Conservation (phyloP, 2,329 filamentous ascomycete species). For the Ophiognomonia clavigignenti-juglandacearum region DNA sequence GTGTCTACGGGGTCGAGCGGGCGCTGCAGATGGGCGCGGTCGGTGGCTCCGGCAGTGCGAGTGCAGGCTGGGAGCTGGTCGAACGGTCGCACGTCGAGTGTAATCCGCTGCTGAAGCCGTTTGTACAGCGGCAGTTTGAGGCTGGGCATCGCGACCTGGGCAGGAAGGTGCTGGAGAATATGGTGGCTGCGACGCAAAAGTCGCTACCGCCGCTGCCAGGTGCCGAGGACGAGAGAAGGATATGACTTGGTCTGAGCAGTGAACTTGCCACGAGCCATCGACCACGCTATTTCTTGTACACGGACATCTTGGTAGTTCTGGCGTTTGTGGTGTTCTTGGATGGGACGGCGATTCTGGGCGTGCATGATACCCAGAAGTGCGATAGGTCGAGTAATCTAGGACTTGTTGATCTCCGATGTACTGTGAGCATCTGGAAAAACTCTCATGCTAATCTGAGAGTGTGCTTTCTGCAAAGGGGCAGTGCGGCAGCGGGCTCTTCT, state of each 20-base stretch:
- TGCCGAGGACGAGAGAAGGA: not conserved
- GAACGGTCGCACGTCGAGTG: conserved; percentile 30
- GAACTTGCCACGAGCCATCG: too few species aligned
- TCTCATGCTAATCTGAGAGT: too few species aligned
- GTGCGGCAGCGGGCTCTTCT: too few species aligned
- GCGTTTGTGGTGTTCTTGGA: too few species aligned
- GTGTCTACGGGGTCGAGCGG: conserved; percentile 27
- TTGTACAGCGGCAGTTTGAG: conserved; percentile 28
- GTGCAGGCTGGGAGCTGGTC: conserved; percentile 28
- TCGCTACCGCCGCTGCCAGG: conserved; percentile 8
- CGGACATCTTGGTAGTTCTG: not conserved
- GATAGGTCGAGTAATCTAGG: too few species aligned
- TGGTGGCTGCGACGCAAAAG: conserved; percentile 13
- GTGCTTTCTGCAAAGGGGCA: too few species aligned
- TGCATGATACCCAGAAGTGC: too few species aligned
- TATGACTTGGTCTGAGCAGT: too few species aligned
- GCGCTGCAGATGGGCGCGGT: conserved; percentile 8
- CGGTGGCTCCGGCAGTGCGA: conserved; percentile 2
- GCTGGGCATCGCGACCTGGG: conserved; percentile 27
- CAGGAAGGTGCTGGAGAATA: conserved; percentile 24
- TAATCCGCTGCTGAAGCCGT: conserved; percentile 27
- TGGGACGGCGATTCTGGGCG: too few species aligned
- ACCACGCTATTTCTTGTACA: not conserved
- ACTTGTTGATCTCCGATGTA: too few species aligned
- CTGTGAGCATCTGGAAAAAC: too few species aligned